A percentile compares a stretch with the other conserved stretches of the same genome.
Conservation (phyloP, 2,329 filamentous ascomycete species). For the Ophiostoma ips region DNA sequence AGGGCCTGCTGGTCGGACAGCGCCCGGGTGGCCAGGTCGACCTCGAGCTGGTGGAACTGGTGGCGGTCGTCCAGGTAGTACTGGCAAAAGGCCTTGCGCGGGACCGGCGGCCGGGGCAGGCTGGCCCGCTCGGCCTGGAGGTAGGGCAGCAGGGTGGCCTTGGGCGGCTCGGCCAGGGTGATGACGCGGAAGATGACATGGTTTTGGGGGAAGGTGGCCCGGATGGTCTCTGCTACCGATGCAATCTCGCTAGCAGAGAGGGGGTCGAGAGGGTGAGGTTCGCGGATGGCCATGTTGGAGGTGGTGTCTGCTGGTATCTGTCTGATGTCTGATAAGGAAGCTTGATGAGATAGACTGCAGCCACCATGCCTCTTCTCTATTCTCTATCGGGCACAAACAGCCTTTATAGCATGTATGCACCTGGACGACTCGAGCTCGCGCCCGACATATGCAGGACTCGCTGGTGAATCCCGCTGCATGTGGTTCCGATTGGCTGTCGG, state of each 20-base stretch:
- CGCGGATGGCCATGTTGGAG: not conserved
- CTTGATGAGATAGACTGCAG: too few relatives aligned
- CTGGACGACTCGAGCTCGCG: too few relatives aligned
- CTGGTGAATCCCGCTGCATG: not conserved
- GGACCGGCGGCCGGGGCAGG: conserved; percentile 23
- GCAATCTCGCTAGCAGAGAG: not conserved
- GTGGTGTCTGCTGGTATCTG: not conserved
- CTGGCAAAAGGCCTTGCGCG: conserved; percentile 38
- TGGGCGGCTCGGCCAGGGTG: conserved; percentile 44
- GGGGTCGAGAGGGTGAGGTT: not conserved
- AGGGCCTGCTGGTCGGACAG: conserved; percentile 26
- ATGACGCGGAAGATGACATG: conserved; percentile 44
- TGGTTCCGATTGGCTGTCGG: not conserved
- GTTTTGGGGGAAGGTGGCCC: not conserved
- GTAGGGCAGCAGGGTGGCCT: conserved; percentile 35
- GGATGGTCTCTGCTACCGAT: not conserved
- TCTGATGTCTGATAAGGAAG: too few relatives aligned
- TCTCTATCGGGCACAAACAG: not conserved
- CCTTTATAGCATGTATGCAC: not conserved
- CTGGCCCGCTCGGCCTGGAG: conserved; percentile 28
- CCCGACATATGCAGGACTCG: too few relatives aligned
- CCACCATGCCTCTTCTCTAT: too few relatives aligned
- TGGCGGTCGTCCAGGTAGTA: conserved; percentile 35
- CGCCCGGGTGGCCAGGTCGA: conserved; percentile 40
- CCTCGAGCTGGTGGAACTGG: conserved; percentile 46